Evolutionary conservation across 2,329 filamentous ascomycete species (phyloP).

Genomic region (Atkinsonella hypoxylon): DNA sequence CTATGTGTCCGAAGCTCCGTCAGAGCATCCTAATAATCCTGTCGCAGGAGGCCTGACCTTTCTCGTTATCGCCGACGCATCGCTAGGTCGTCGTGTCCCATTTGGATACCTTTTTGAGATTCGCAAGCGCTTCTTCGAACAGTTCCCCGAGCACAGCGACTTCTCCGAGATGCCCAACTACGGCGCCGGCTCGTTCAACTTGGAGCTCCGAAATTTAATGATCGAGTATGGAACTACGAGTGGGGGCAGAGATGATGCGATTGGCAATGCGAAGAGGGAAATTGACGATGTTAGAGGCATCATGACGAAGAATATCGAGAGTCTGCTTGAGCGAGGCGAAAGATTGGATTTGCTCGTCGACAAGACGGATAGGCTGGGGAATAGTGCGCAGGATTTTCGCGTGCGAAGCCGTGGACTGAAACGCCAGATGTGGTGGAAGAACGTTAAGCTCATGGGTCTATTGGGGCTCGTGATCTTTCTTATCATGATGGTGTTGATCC

Average conservation of each 20-base stretch:
- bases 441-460: slow-evolving; percentile 84
- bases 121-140: slow-evolving; percentile 71
- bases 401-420: slow-evolving; percentile 77
- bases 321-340: slow-evolving; percentile 79
- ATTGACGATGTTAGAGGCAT: slow-evolving; percentile 88
- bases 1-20: slow-evolving; percentile 79
- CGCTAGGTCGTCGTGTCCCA: slow-evolving; percentile 74
- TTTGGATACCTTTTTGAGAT: slow-evolving; percentile 89
- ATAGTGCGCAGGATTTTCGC: slow-evolving; percentile 80
- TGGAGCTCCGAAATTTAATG: slow-evolving; percentile 64
- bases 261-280: slow-evolving; percentile 72
- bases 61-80: slow-evolving; percentile 73
- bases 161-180: slow-evolving; percentile 76
- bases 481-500: slow-evolving; percentile 43
- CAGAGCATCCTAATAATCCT: slow-evolving; percentile 43
- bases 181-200: slow-evolving; percentile 81
- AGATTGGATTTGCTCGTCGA: slow-evolving; percentile 88
- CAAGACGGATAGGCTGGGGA: slow-evolving; percentile 87
- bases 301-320: slow-evolving; percentile 93
- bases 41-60: slow-evolving; percentile 79
- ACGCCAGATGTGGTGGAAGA: slow-evolving; percentile 99
- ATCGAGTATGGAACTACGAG: slow-evolving; percentile 72
- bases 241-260: slow-evolving; percentile 65
- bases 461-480: slow-evolving; percentile 54
- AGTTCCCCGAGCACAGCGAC: slow-evolving; percentile 56